These are phyloP conservation scores for Microdochium trichocladiopsis DNA, from an alignment of 2,329 filamentous ascomycete species.

Conservation along the genomic window DNA sequence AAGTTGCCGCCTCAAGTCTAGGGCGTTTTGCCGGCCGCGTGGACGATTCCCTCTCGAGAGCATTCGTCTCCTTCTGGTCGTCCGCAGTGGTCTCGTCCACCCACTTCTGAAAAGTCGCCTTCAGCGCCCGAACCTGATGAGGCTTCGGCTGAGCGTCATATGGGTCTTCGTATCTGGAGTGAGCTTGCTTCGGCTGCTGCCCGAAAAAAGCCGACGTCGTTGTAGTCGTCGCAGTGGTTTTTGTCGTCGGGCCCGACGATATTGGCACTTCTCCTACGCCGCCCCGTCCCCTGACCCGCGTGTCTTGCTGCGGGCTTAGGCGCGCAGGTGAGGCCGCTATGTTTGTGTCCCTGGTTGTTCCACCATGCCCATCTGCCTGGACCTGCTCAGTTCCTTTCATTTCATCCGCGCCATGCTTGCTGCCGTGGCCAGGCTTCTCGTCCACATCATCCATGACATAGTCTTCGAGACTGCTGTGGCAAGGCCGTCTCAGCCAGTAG, in stretches of 20 bases:
- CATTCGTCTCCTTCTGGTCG: neutral
- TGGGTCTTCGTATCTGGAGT: conserved; percentile 1
- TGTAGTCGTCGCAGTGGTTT: neutral
- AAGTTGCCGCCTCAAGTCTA: conserved; percentile 18
- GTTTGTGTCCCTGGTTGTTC: no score
- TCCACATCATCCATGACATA: conserved; percentile 16
- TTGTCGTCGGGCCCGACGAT: neutral
- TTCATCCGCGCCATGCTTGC: neutral
- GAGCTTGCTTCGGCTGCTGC: conserved; percentile 11
- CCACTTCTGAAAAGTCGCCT: conserved; percentile 19
- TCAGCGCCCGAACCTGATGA: conserved; percentile 19
- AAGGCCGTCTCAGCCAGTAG: conserved; percentile 31
- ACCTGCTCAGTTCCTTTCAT: no score
- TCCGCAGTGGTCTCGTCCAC: conserved; percentile 13
- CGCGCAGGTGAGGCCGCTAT: no score
- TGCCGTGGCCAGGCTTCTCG: conserved; percentile 5
- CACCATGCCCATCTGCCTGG: no score
- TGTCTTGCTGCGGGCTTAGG: no score
- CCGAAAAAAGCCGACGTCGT: neutral
- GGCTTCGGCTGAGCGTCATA: conserved; percentile 17
- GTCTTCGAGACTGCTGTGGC: conserved; percentile 20
- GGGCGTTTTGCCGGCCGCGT: conserved; percentile 11
- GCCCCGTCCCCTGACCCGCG: neutral
- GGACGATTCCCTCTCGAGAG: neutral
- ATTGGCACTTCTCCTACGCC: no score